Evolutionary conservation across 1,139 yeast genomes (phyloP).

Genomic region (Pichia sp.): DNA sequence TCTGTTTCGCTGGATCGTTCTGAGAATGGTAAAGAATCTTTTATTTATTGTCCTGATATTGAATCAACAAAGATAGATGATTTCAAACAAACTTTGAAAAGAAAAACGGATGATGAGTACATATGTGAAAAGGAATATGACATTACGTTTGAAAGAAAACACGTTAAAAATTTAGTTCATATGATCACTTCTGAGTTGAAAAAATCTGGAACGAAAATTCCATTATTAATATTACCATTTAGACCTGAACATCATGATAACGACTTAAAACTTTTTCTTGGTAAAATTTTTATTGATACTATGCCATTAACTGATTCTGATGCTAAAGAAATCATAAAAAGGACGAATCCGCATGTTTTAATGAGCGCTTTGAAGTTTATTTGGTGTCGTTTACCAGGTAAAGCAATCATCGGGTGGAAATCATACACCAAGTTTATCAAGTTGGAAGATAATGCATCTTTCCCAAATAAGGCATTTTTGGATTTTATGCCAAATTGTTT

Average conservation of each 20-base stretch:
- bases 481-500: slow-evolving; percentile 79
- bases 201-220: slow-evolving; percentile 48
- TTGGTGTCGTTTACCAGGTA: slow-evolving; percentile 80
- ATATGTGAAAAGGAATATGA: slow-evolving; percentile 20
- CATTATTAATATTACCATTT: slow-evolving; percentile 63
- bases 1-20: slow-evolving; percentile 1
- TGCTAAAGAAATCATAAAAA: slow-evolving; percentile 34
- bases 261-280: slow-evolving; percentile 48
- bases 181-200: slow-evolving; percentile 60
- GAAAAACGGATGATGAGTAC: slow-evolving; percentile 25
- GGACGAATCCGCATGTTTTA: slow-evolving; percentile 59
- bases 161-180: slow-evolving; percentile 59
- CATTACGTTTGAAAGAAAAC: slow-evolving; percentile 53
- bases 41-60: slow-evolving; percentile 26
- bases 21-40: slow-evolving; percentile 18
- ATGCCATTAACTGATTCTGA: slow-evolving; percentile 35
- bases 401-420: slow-evolving; percentile 82
- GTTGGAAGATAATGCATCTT: slow-evolving; percentile 57
- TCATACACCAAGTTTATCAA: slow-evolving; percentile 65
- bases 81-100: slow-evolving; percentile 20
- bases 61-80: slow-evolving; percentile 17
- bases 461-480: slow-evolving; percentile 67
- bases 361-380: slow-evolving; percentile 71
- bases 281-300: slow-evolving; percentile 45
- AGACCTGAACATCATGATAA: slow-evolving; percentile 55